Evolutionary conservation across 179 eudicot genomes (phyloP).

Genomic region (Beta corolliflora): DNA sequence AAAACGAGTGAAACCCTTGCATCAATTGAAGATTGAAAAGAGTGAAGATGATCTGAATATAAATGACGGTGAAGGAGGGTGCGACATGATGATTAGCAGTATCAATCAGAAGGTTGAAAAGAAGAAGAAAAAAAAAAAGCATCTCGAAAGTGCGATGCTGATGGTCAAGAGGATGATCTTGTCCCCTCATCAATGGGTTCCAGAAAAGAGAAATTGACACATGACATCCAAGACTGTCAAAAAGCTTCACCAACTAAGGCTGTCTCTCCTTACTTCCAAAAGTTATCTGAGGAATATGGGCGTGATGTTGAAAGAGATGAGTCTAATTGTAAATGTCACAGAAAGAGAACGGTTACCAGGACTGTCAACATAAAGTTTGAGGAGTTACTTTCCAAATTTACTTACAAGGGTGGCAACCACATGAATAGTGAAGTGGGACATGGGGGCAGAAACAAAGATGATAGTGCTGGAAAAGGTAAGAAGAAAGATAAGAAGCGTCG

Average conservation of each 20-base stretch:
- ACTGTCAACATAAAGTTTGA: slow-evolving; percentile 19
- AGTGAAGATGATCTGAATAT: slow-evolving; percentile 3
- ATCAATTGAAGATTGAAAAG: slow-evolving; percentile 12
- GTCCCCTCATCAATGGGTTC: not conserved
- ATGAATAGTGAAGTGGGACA: slow-evolving; percentile 14
- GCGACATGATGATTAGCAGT: not conserved
- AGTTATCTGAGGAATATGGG: slow-evolving; percentile 1
- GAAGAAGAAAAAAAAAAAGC: slow-evolving; percentile 19
- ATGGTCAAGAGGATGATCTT: slow-evolving; percentile 25
- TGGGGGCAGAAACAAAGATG: slow-evolving; percentile 6
- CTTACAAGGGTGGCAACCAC: slow-evolving; percentile 23
- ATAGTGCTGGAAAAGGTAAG: slow-evolving; percentile 20
- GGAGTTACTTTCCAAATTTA: slow-evolving; percentile 31
- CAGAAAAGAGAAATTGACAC: slow-evolving; percentile 7
- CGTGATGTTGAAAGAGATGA: slow-evolving; percentile 23
- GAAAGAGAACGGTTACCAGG: slow-evolving; percentile 8
- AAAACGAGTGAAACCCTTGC: slow-evolving; percentile 17
- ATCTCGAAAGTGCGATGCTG: slow-evolving; percentile 6
- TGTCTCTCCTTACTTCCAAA: slow-evolving; percentile 29
- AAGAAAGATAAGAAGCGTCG: slow-evolving; percentile 18
- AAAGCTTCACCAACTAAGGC: slow-evolving; percentile 16
- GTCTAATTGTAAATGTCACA: not conserved
- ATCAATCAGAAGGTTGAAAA: slow-evolving; percentile 15
- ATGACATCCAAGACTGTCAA: not conserved
- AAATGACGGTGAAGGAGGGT: slow-evolving; percentile 3